Evolutionary conservation across 495 filamentous ascomycete species (phyloP), one percentile per base, ranked within the genome.

Genomic region (Aspergillus baeticus): DNA sequence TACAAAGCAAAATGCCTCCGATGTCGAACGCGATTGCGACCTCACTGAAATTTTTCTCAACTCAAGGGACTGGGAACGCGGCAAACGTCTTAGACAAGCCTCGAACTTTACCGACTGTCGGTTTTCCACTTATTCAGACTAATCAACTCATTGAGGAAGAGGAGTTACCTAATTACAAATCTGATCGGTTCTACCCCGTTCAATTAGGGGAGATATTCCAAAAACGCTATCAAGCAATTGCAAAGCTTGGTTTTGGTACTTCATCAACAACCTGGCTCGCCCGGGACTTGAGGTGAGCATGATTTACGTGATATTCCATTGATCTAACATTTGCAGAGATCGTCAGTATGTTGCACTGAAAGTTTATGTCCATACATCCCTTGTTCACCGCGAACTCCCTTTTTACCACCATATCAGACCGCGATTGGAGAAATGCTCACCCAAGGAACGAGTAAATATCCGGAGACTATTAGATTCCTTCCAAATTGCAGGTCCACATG

Each of bases 241-340:
- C 74, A 33, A 84, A 84, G 64, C 70, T 83, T 31, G 79, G 81
- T 15, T 83, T 71, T 61, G 79, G 80, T 34, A 60, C 73, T 13
- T 69, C 61, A 22, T 83, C 80, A 10, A 83, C 80, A 2, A 78
- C 72, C 18, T 82, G 78, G 79, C 66, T 83, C 14, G 74, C 71
- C 35, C 68, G 72, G 21, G 78, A 81, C 63, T 60, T 82, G 38
- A 66, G 54, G 72, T 70, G 65, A 47, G 68, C 20, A 47, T 7
- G 45, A 38, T 22, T 17, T 17, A n/a, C 43, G 10, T 11, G 7
- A 29, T 46, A 5, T 11, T 5, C 2, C 15, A 44, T 37, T 41
- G 42, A 14, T 29, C 29, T 33, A 29, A 51, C 43, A 41, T 14
- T 3, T 17, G 33, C 57, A 75, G 74, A 36, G 51, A 54, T 17